Conservation (phyloP, 768 basidiomycete species). For the Cubamyces sp. region DNA sequence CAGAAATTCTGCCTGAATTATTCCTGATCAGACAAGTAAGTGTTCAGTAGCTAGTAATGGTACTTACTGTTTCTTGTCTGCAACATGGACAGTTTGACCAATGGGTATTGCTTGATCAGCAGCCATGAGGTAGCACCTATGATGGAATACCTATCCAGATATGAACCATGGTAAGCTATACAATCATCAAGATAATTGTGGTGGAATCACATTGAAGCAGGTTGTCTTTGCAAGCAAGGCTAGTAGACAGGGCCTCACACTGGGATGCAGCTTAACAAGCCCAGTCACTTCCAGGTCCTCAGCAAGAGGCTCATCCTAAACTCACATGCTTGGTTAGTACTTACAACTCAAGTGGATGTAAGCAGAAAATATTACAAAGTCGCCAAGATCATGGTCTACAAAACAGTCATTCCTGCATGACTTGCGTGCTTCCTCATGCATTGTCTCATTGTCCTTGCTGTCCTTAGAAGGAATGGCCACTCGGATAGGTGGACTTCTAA, state of each 20-base stretch:
- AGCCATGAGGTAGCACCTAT: background rate
- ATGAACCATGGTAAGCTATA: background rate
- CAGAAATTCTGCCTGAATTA: background rate
- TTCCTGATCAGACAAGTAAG: background rate
- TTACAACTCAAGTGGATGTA: too few species aligned
- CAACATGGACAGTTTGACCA: background rate
- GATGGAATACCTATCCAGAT: slow-evolving; percentile 6
- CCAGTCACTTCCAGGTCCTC: slow-evolving; percentile 24
- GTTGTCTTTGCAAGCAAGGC: slow-evolving; percentile 50
- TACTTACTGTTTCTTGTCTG: background rate
- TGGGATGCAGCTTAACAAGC: slow-evolving; percentile 48
- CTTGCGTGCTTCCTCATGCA: background rate
- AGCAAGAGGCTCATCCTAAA: slow-evolving; percentile 1
- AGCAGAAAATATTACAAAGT: background rate
- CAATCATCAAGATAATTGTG: background rate
- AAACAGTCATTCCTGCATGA: background rate
- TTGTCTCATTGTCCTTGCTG: background rate
- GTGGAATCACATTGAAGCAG: slow-evolving; percentile 47
- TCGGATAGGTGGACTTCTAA: too few species aligned
- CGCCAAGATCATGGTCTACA: background rate
- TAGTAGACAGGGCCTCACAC: slow-evolving; percentile 53
- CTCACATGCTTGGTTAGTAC: too few species aligned
- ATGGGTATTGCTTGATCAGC: too few species aligned
- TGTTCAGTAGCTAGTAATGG: background rate
- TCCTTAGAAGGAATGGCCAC: too few species aligned